Conservation (phyloP, 148 eudicot species). For the Fagopyrum homotropicum region DNA sequence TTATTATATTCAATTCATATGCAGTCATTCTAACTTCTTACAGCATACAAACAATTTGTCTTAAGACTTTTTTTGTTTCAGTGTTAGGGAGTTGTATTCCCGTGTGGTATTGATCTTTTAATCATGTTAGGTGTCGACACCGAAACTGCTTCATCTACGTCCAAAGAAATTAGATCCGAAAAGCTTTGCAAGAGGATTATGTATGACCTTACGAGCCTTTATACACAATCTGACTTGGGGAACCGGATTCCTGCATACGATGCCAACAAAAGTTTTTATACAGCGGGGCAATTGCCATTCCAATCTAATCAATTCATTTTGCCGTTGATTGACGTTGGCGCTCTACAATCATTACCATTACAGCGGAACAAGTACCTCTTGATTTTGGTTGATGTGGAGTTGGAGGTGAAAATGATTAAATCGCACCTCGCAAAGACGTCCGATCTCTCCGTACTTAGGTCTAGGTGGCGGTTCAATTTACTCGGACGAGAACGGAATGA, state of each 20-base stretch:
- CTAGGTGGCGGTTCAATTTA: too few relatives aligned
- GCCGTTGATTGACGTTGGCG: slow-evolving; percentile 26
- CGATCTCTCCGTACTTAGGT: too few relatives aligned
- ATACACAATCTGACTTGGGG: slow-evolving; percentile 34
- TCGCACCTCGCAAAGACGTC: too few relatives aligned
- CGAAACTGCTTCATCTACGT: slow-evolving; percentile 9
- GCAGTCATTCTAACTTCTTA: too few relatives aligned
- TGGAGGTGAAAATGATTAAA: too few relatives aligned
- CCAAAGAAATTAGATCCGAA: slow-evolving; percentile 24
- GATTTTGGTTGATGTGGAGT: not conserved
- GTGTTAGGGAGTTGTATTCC: not conserved
- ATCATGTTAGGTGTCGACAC: slow-evolving; percentile 36
- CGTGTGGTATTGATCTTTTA: not conserved
- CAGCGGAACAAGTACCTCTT: too few relatives aligned
- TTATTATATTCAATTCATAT: too few relatives aligned
- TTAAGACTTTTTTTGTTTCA: too few relatives aligned
- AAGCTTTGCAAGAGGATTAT: slow-evolving; percentile 32
- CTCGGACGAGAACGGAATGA: too few relatives aligned
- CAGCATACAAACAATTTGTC: too few relatives aligned
- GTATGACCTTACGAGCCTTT: slow-evolving; percentile 23
- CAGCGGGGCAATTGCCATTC: slow-evolving; percentile 44
- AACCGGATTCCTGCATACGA: slow-evolving; percentile 39
- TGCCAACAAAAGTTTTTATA: slow-evolving; percentile 42
- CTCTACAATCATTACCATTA: too few relatives aligned
- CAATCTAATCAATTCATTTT: slow-evolving; percentile 30